Evolutionary conservation across 2,329 filamentous ascomycete genomes (phyloP).

Genomic region (Pseudogymnoascus sp.): DNA sequence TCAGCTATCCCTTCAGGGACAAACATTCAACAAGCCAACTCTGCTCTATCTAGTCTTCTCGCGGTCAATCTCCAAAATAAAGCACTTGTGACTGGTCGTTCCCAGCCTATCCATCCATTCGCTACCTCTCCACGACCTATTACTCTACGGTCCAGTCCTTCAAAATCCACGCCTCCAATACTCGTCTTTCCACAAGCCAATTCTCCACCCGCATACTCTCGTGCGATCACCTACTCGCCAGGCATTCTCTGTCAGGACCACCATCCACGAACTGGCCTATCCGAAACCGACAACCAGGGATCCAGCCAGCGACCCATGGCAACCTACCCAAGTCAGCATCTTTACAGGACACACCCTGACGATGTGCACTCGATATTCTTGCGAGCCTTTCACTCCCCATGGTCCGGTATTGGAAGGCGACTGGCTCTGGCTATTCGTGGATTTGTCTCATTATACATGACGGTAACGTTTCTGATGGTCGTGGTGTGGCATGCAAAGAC

Average conservation of each 20-base stretch:
- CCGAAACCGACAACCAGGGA: too few relatives aligned
- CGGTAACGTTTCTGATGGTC: slow-evolving; percentile 20
- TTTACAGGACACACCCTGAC: slow-evolving; percentile 9
- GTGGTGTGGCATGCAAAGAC: slow-evolving; percentile 23
- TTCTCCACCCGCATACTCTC: neutral
- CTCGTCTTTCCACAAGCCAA: neutral
- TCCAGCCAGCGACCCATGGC: slow-evolving; percentile 11
- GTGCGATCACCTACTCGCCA: neutral
- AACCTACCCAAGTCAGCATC: neutral
- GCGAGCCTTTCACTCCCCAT: slow-evolving; percentile 30
- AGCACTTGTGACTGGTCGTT: too few relatives aligned
- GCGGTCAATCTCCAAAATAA: neutral
- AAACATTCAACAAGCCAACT: neutral
- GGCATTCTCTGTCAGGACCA: neutral
- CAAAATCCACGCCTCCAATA: too few relatives aligned
- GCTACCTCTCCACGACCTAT: too few relatives aligned
- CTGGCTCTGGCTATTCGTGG: slow-evolving; percentile 23
- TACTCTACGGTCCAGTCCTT: neutral
- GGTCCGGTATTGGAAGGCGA: slow-evolving; percentile 25
- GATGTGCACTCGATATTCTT: slow-evolving; percentile 27
- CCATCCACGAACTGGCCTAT: too few relatives aligned
- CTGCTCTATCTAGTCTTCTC: neutral
- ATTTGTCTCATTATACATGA: slow-evolving; percentile 22
- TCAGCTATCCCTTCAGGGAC: neutral
- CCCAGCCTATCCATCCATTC: neutral